A percentile compares a stretch with the other conserved stretches of the same genome.
Evolutionary conservation across 208 protist species (phyloP).

Genomic region (Angomonas deanei): DNA sequence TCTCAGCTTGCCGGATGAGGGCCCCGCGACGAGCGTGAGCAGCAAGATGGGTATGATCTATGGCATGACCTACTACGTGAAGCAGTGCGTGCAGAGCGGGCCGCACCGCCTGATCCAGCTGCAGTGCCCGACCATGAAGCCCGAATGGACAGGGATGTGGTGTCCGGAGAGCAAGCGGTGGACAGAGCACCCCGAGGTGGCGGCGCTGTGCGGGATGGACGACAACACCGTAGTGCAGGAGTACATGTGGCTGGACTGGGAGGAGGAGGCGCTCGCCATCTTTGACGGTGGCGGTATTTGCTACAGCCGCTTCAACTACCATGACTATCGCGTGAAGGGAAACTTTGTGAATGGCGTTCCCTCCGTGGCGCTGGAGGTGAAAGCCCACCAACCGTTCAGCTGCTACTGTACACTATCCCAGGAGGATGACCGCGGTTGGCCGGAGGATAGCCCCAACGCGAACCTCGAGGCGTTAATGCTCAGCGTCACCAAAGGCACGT

Average conservation of each 20-base stretch:
- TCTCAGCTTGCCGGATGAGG: conserved; percentile 36
- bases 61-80: conserved; percentile 44
- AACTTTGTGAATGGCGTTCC: conserved; percentile 35
- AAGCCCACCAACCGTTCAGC: conserved; percentile 22
- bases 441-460: conserved; percentile 20
- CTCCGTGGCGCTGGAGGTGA: conserved; percentile 37
- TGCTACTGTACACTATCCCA: conserved; percentile 44
- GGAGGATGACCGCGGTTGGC: conserved; percentile 50
- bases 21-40: conserved; percentile 3
- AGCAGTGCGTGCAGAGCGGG: conserved; percentile 20
- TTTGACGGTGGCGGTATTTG: conserved; percentile 63
- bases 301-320: conserved; percentile 20
- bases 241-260: conserved; percentile 51
- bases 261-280: conserved; percentile 25
- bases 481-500: conserved; percentile 12
- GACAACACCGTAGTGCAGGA: conserved; percentile 2
- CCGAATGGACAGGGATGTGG: conserved; percentile 26
- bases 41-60: conserved; percentile 20
- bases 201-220: conserved; percentile 12
- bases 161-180: conserved; percentile 22
- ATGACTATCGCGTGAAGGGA: conserved; percentile 50
- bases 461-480: conserved; percentile 35
- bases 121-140: conserved; percentile 18
- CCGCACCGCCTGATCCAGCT: conserved; percentile 27
- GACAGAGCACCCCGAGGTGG: conserved; percentile 25